These are phyloP conservation scores for Sporothrix protearum DNA, from an alignment of 2,329 filamentous ascomycete genomes.

Conservation along the genomic window DNA sequence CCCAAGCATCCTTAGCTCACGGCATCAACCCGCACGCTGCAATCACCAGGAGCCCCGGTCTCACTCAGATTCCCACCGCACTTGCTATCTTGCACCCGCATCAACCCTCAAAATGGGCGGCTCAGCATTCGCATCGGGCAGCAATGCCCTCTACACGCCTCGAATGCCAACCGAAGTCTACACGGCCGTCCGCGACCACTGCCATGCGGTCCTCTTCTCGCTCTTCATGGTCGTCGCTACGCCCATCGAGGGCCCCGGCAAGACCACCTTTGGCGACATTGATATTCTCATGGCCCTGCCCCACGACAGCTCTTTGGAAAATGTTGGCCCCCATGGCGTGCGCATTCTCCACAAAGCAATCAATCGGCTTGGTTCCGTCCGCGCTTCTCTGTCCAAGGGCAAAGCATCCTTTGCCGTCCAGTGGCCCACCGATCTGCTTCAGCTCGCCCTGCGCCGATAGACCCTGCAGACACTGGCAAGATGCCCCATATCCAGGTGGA, in stretches of 20 bases:
- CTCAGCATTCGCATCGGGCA: constrained; percentile 50
- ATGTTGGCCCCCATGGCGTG: background rate
- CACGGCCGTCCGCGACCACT: constrained; percentile 44
- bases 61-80: too few relatives aligned
- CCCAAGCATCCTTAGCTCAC: background rate
- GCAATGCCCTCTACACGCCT: constrained; percentile 54
- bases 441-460: background rate
- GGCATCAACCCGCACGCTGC: too few relatives aligned
- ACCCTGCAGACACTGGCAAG: background rate
- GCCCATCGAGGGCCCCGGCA: constrained; percentile 66
- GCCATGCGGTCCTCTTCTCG: constrained; percentile 44
- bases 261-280: constrained; percentile 66
- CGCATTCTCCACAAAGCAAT: constrained; percentile 16
- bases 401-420: constrained; percentile 53
- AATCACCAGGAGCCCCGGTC: background rate
- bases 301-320: background rate
- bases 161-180: constrained; percentile 63
- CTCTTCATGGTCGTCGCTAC: constrained; percentile 55
- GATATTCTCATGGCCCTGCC: constrained; percentile 59
- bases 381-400: constrained; percentile 28
- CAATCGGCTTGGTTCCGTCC: constrained; percentile 44
- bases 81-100: too few relatives aligned
- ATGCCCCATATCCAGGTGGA: constrained; percentile 63
- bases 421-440: constrained; percentile 42
- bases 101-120: constrained; percentile 59